Conservation (phyloP, 2,329 filamentous ascomycete genomes). For the Fusarium odoratissimum region DNA sequence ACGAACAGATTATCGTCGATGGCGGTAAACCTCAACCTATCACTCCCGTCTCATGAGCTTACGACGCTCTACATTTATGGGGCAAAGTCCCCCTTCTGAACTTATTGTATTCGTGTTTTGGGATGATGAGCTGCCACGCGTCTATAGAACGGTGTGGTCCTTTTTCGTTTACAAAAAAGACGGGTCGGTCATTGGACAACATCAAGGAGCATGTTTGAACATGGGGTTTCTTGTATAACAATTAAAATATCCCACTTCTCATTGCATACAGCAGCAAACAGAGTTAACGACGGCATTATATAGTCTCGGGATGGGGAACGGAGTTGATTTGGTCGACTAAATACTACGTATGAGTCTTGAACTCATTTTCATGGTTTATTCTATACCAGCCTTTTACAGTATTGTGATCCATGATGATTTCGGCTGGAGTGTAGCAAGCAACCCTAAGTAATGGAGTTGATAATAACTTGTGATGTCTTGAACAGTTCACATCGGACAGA, state of each 20-base stretch:
- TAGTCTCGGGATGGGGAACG: conserved; percentile 24
- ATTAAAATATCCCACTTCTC: conserved; percentile 19
- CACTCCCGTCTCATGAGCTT: conserved; percentile 24
- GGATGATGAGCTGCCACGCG: conserved; percentile 7
- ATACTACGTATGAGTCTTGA: conserved; percentile 3
- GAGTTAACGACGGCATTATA: conserved; percentile 23
- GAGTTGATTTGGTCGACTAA: conserved; percentile 30
- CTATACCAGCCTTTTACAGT: background rate
- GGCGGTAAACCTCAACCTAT: conserved; percentile 59
- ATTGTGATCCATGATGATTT: background rate
- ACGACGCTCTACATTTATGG: conserved; percentile 16
- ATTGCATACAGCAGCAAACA: background rate
- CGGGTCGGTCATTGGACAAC: conserved; percentile 17
- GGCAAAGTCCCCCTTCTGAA: background rate
- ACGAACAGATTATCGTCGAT: conserved; percentile 75
- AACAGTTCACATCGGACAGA: background rate
- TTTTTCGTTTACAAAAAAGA: conserved; percentile 19
- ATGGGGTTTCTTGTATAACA: conserved; percentile 30
- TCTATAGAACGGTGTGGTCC: conserved; percentile 27
- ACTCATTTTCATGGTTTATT: conserved; percentile 10
- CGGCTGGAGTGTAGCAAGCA: background rate
- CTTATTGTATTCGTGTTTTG: conserved; percentile 34
- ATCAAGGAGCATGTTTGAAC: conserved; percentile 12
- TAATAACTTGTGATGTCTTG: background rate
- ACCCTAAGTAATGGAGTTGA: background rate